These are phyloP conservation scores for Umbelopsis sp. DNA, from an alignment of 192 early-diverging fungal genomes.

Conservation along the genomic window DNA sequence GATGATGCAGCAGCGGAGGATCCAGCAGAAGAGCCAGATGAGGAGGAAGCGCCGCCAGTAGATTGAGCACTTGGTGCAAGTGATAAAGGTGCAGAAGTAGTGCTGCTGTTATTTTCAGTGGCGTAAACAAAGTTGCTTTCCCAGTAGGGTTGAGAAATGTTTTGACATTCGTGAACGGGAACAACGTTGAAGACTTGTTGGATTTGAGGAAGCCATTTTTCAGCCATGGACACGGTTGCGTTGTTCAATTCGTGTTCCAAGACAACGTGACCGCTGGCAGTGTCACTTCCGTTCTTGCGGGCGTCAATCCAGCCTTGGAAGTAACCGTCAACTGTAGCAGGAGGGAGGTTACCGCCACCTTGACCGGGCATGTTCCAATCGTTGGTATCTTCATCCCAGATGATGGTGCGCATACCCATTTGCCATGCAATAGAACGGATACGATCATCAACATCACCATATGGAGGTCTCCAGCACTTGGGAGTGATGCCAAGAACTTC, in stretches of 20 bases:
- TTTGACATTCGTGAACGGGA: conserved; percentile 36
- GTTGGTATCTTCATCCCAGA: conserved; percentile 40
- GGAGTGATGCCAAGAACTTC: conserved; percentile 46
- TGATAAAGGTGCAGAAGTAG: background rate
- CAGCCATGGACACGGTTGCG: conserved; percentile 43
- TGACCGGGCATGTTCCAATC: conserved; percentile 38
- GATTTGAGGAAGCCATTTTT: conserved; percentile 45
- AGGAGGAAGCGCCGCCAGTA: too few species aligned
- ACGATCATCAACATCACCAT: conserved; percentile 62
- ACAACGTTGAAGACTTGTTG: conserved; percentile 40
- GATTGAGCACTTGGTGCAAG: conserved; percentile 14
- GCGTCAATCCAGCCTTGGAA: conserved; percentile 35
- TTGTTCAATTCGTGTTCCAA: conserved; percentile 49
- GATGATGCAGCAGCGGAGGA: background rate
- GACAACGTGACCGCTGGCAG: conserved; percentile 32
- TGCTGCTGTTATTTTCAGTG: conserved; percentile 10
- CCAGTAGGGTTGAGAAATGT: conserved; percentile 47
- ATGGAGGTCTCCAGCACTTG: conserved; percentile 58
- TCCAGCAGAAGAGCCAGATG: background rate
- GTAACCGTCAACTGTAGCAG: conserved; percentile 31
- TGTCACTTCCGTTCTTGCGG: conserved; percentile 21
- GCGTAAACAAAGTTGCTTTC: conserved; percentile 37
- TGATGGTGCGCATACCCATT: conserved; percentile 46
- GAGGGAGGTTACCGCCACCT: conserved; percentile 30
- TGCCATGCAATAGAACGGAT: conserved; percentile 54